Evolutionary conservation across 805 yeast species (phyloP).

Genomic region (Candida pseudoglaebosa): DNA sequence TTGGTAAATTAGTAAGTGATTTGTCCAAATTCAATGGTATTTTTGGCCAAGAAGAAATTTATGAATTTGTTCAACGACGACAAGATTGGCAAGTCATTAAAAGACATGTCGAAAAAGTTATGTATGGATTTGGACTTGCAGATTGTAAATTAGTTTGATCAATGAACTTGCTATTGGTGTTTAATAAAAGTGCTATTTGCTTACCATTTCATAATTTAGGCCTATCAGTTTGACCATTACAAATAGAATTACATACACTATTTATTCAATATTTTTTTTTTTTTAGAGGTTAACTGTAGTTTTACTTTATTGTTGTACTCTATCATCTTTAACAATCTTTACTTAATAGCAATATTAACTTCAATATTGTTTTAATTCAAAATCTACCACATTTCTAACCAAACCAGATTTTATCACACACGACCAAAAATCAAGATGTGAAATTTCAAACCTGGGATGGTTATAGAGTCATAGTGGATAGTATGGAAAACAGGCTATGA

Average conservation of each 20-base stretch:
- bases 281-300: too few relatives aligned
- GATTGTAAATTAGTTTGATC: slow-evolving; percentile 63
- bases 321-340: too few relatives aligned
- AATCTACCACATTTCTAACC: slow-evolving; percentile 1
- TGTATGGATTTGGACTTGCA: slow-evolving; percentile 82
- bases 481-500: slow-evolving; percentile 2
- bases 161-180: too few relatives aligned
- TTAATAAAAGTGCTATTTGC: too few relatives aligned
- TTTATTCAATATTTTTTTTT: too few relatives aligned
- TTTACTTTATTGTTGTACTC: too few relatives aligned
- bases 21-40: slow-evolving; percentile 83
- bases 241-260: too few relatives aligned
- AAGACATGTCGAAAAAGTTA: slow-evolving; percentile 84
- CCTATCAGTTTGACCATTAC: too few relatives aligned
- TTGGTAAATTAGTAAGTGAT: slow-evolving; percentile 81
- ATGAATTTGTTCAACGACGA: slow-evolving; percentile 83
- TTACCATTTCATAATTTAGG: too few relatives aligned
- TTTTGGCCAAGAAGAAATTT: slow-evolving; percentile 89
- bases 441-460: slow-evolving; percentile 1
- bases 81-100: slow-evolving; percentile 80
- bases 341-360: too few relatives aligned
- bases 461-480: not conserved
- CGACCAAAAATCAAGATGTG: not conserved
- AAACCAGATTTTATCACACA: too few relatives aligned
- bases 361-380: too few relatives aligned